Evolutionary conservation across 805 yeast genomes (phyloP).

Genomic region (Clavispora asparagi): DNA sequence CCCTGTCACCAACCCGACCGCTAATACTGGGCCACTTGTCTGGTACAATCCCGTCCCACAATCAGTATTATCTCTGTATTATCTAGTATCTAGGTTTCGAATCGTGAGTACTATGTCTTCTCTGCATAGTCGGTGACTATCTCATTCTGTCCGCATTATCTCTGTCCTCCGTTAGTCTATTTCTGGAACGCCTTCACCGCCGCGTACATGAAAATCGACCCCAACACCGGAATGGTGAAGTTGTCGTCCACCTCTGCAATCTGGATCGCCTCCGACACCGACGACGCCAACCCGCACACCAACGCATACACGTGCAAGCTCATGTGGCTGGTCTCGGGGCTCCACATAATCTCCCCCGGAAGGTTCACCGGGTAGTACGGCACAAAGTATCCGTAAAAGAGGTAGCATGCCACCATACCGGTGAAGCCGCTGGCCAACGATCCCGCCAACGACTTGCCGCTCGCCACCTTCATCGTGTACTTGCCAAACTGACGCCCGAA

Average conservation of each 20-base stretch:
- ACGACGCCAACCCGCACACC: slow-evolving; percentile 74
- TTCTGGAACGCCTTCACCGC: slow-evolving; percentile 27
- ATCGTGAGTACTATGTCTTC: no score
- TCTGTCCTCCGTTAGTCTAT: background rate
- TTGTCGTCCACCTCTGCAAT: slow-evolving; percentile 81
- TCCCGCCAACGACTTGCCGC: slow-evolving; percentile 84
- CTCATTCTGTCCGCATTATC: background rate
- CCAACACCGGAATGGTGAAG: slow-evolving; percentile 86
- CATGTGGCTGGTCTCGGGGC: slow-evolving; percentile 53
- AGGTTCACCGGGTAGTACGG: slow-evolving; percentile 54
- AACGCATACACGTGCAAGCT: slow-evolving; percentile 49
- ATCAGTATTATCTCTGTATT: no score
- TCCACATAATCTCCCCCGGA: slow-evolving; percentile 63
- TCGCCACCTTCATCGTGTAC: slow-evolving; percentile 70
- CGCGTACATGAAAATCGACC: slow-evolving; percentile 58
- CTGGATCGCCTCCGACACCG: slow-evolving; percentile 81
- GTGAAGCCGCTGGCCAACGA: slow-evolving; percentile 76
- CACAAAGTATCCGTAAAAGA: slow-evolving; percentile 68
- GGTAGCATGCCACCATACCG: slow-evolving; percentile 62
- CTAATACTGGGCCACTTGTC: no score
- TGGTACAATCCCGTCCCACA: no score
- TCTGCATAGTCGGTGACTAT: no score
- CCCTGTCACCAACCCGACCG: no score
- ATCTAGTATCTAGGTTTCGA: no score
- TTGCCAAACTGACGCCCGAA: slow-evolving; percentile 84